A percentile compares a stretch with the other conserved stretches of the same genome.
phyloP scores from a whole-genome alignment of 352 stramenopile species.

The Phytophthora capsici region DNA sequence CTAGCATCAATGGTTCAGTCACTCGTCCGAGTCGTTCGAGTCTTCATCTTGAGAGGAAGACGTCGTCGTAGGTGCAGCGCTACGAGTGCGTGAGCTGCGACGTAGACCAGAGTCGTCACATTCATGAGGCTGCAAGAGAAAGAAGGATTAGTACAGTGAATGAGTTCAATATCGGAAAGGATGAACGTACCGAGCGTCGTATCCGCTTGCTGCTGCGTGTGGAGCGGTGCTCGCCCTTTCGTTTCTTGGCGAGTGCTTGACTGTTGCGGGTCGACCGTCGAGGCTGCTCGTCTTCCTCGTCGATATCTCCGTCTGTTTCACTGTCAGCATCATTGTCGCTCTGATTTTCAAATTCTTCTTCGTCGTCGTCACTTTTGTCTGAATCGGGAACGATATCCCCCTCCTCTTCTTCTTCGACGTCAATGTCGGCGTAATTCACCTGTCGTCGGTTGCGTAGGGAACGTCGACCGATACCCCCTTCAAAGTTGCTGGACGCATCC shows the following conservation, averaged over 20 bases:
- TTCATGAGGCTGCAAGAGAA: constrained; percentile 25
- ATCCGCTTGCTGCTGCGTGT: constrained; percentile 31
- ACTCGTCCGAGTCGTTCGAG: constrained; percentile 15
- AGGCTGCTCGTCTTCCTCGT: constrained; percentile 16
- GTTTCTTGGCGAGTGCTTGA: constrained; percentile 18
- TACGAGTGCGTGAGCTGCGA: constrained; percentile 34
- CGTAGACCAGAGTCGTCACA: constrained; percentile 6
- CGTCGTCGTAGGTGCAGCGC: background rate
- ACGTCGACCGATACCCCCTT: constrained; percentile 37
- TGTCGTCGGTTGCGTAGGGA: constrained; percentile 54
- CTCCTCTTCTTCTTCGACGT: constrained; percentile 44
- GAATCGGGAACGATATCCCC: constrained; percentile 37
- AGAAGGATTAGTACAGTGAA: constrained; percentile 11
- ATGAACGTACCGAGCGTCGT: constrained; percentile 34
- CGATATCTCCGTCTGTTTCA: constrained; percentile 36
- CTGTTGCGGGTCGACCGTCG: constrained; percentile 18
- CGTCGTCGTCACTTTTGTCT: constrained; percentile 36
- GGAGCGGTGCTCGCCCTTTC: constrained; percentile 10
- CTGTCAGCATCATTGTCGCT: constrained; percentile 30
- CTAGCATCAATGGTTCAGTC: constrained; percentile 3
- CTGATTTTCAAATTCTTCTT: constrained; percentile 31
- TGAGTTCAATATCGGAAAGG: background rate
- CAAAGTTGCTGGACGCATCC: constrained; percentile 23
- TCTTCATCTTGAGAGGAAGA: constrained; percentile 33
- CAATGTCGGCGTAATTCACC: constrained; percentile 57